Evolutionary conservation across 108 stramenopile genomes (phyloP).

Genomic region (Tribonema minus): DNA sequence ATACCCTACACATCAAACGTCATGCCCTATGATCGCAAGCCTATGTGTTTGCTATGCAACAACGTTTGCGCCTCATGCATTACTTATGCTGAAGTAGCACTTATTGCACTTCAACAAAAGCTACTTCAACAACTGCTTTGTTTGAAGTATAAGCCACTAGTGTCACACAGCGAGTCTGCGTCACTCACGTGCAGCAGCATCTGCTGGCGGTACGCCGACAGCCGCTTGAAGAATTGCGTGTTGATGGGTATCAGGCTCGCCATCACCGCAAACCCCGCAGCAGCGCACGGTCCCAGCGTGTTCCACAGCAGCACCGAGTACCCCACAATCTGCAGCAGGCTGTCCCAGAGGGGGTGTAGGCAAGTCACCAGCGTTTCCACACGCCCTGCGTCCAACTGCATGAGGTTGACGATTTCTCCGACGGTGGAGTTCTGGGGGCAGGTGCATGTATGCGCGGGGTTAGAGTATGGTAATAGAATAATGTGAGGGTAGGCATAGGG

Average conservation of each 20-base stretch:
- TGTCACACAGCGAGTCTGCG: too few species aligned
- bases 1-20: too few species aligned
- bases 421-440: conserved; percentile 41
- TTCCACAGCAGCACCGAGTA: conserved; percentile 28
- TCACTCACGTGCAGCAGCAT: conserved; percentile 16
- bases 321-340: conserved; percentile 25
- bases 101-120: too few species aligned
- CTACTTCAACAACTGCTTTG: too few species aligned
- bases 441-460: not conserved
- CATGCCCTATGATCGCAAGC: too few species aligned
- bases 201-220: conserved; percentile 19
- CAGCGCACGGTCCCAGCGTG: conserved; percentile 38
- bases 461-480: not conserved
- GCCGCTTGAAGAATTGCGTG: conserved; percentile 33
- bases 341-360: conserved; percentile 79
- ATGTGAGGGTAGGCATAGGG: not conserved
- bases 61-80: too few species aligned
- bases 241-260: conserved; percentile 33
- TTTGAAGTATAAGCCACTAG: too few species aligned
- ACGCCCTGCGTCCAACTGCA: conserved; percentile 74
- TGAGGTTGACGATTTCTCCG: conserved; percentile 72
- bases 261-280: conserved; percentile 39
- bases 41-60: too few species aligned
- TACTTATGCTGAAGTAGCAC: too few species aligned
- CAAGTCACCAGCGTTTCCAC: conserved; percentile 71